Evolutionary conservation across 306 rosid genomes (phyloP), one percentile per base, ranked within the genome.

Genomic region (Castanopsis chinensis): DNA sequence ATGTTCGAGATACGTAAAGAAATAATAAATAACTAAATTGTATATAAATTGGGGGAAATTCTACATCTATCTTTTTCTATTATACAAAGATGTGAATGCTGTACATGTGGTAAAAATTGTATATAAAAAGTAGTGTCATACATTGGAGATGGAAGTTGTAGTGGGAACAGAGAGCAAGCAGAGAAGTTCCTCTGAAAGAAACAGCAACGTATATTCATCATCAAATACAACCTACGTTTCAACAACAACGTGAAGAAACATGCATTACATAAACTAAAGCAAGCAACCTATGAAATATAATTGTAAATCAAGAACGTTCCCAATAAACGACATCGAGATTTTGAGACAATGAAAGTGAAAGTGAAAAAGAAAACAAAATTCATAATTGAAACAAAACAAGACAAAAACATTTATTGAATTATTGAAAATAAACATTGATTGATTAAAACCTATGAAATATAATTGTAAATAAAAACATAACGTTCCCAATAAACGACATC

Each of bases 71-170:
- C n/a, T 35, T n/a, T 56, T 56, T 56, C 61, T 56, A 20, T 18
- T 10, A 2, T 8, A 56, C 25, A 19, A 56, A 8, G 8, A 35
- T 1, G 41, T 5, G 8, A 33, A 35, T 5, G 8, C 41, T 5
- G 45, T 37, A 37, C 45, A 2, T 37, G 45, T 8, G 17, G 15
- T 3, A 21, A 20, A 56, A 21, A 10, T 7, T 4, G 28, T 4
- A 20, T 23, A 45, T 45, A 45, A 27, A 28, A 81, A 58, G 45
- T 56, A 23, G 19, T 23, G 8, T 37, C 81, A 33, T 89, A 94
- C 97, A 76, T 88, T 71, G 70, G 89, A 73, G 89, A 83, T 14
- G 99, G 97, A 77, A 84, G 93, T 75, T 85, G 88, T 5, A 92
- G 79, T 8, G 84, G 93, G 12, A 69, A 69, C 86, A 92, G 77